phyloP scores from a whole-genome alignment of 208 protist species.

The Acanthamoeba sp. region DNA sequence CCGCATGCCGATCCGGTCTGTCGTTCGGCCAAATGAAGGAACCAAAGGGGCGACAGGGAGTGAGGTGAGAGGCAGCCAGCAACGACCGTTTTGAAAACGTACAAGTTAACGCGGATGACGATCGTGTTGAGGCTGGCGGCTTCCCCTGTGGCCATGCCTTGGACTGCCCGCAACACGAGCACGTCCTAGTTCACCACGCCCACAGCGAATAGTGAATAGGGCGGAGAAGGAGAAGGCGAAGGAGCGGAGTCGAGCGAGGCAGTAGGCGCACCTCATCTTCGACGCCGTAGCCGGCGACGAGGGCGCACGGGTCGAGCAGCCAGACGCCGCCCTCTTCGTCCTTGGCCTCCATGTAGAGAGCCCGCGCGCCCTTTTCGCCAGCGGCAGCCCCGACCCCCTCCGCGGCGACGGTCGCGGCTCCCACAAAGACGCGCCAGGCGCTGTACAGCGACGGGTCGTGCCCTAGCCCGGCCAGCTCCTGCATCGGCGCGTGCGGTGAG shows the following conservation, averaged over 20 bases:
- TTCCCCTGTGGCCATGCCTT: not conserved
- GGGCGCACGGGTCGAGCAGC: not conserved
- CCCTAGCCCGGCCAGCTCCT: not conserved
- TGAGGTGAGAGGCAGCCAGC: not conserved
- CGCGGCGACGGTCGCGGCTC: not conserved
- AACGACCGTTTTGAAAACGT: not conserved
- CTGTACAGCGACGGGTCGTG: not conserved
- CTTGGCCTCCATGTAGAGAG: not conserved
- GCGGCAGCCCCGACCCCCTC: not conserved
- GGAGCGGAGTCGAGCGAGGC: no score
- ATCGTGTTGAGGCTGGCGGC: not conserved
- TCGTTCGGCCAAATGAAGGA: no score
- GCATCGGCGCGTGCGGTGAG: not conserved
- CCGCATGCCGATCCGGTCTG: not conserved
- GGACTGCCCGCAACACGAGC: not conserved
- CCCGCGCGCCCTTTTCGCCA: not conserved
- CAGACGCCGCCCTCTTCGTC: slow-evolving; percentile 23
- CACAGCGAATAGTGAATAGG: no score
- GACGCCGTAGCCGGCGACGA: slow-evolving; percentile 15
- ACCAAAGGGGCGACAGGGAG: not conserved
- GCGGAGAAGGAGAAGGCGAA: no score
- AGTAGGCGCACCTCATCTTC: slow-evolving; percentile 7
- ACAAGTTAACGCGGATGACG: slow-evolving; percentile 5
- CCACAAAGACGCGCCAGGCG: not conserved
- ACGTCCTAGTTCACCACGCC: not conserved